phyloP scores from a whole-genome alignment of 2,329 filamentous ascomycete genomes.

The Xylaria hypoxylon region DNA sequence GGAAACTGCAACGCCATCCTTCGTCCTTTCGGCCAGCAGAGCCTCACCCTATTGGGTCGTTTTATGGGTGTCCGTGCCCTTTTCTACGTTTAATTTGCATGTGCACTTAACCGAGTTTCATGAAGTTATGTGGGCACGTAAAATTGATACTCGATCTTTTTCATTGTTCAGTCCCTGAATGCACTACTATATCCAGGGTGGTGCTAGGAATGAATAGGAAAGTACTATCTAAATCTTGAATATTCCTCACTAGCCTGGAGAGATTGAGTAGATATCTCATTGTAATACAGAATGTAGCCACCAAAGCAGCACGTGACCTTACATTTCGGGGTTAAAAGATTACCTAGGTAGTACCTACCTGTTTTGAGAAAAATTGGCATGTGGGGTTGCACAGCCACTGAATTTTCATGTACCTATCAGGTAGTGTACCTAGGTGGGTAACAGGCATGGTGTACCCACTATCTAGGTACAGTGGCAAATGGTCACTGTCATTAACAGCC shows the following conservation, averaged over 20 bases:
- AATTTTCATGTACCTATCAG: too few relatives aligned
- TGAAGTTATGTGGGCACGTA: not conserved
- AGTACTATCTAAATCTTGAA: not conserved
- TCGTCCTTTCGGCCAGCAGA: conserved; percentile 13
- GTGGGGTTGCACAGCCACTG: conserved; percentile 9
- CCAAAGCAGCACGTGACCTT: not conserved
- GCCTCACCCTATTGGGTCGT: conserved; percentile 24
- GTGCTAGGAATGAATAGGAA: not conserved
- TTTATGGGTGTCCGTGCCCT: not conserved
- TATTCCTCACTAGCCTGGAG: not conserved
- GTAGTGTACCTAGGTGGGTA: too few relatives aligned
- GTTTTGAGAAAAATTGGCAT: too few relatives aligned
- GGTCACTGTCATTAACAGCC: too few relatives aligned
- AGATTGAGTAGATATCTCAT: not conserved
- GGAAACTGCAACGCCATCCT: conserved; percentile 6
- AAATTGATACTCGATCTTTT: not conserved
- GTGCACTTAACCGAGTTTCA: not conserved
- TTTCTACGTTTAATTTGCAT: not conserved
- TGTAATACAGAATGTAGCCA: not conserved
- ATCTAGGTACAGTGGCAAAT: not conserved
- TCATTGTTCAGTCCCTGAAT: not conserved
- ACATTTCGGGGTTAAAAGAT: too few relatives aligned
- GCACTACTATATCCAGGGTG: not conserved
- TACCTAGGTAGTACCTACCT: too few relatives aligned
- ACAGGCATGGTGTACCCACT: too few relatives aligned